phyloP scores from a whole-genome alignment of 768 basidiomycete species.

The Thelephora ganbajun region DNA sequence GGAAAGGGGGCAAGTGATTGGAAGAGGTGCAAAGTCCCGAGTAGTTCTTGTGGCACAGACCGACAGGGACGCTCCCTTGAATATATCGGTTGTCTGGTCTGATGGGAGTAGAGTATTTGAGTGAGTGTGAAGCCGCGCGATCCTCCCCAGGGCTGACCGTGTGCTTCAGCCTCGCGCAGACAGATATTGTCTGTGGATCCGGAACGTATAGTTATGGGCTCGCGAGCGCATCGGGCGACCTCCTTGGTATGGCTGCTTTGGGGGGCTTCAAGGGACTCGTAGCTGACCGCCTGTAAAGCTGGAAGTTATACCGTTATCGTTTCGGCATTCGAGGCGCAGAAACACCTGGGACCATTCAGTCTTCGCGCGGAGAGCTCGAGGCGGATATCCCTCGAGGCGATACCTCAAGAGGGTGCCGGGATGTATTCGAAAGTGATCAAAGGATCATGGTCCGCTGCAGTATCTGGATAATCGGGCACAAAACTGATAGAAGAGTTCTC shows the following conservation, averaged over 20 bases:
- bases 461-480: not conserved
- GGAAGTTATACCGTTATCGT: constrained; percentile 77
- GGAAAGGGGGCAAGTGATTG: constrained; percentile 2
- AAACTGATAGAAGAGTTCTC: not conserved
- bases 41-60: constrained; percentile 36
- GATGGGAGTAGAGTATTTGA: constrained; percentile 59
- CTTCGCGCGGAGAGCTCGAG: constrained; percentile 49
- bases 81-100: constrained; percentile 62
- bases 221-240: constrained; percentile 34
- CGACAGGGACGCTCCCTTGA: constrained; percentile 55
- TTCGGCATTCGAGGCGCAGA: constrained; percentile 67
- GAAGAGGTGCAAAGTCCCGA: constrained; percentile 20
- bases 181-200: constrained; percentile 58
- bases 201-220: constrained; percentile 76
- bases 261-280: not conserved
- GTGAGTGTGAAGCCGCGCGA: constrained; percentile 31
- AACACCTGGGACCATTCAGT: constrained; percentile 47
- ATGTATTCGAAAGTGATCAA: constrained; percentile 62
- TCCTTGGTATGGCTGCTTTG: constrained; percentile 32
- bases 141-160: not conserved
- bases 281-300: constrained; percentile 23
- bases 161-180: constrained; percentile 35
- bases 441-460: constrained; percentile 56
- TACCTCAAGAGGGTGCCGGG: constrained; percentile 82
- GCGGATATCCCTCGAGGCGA: constrained; percentile 45